Evolutionary conservation across 2,329 filamentous ascomycete genomes (phyloP), one percentile per base, ranked within the genome.

Genomic region (Tolypocladium nubicola): DNA sequence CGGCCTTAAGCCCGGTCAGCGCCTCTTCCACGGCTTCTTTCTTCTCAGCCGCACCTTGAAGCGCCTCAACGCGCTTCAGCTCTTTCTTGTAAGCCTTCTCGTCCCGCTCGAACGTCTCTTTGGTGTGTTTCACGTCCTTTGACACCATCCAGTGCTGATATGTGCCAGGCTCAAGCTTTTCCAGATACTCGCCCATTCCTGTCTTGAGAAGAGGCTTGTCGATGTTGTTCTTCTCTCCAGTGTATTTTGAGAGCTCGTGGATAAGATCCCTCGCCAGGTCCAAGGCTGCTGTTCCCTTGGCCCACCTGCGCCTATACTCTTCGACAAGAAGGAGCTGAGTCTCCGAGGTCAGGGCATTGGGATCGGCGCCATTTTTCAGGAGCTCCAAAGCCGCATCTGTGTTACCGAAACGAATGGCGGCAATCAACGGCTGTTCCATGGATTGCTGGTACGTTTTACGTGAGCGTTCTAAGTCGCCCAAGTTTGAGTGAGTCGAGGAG

Each of bases 361-460:
- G 78, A 68, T 92, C 80, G 4, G 80, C 87, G 1, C 88, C 88
- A 19, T 74, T 74, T 19, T 81, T 72, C 1, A 95, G 67, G 3
- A 95, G 76, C 45, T 79, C 73, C 4, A 82, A 64, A 1, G 82
- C 83, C 7, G 84, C 66, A 0, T 76, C 71, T 0, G 75, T 72
- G 41, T 65, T 63, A n/a, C 66, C 70, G 35, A 56, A 59, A 58
- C 63, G 82, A 65, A 72, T 78, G 16, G 90, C 89, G 4, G 77
- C 58, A 11, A 90, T 75, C 16, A 94, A 72, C 0, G 90, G 89
- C 64, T 93, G 89, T 56, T 81, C 75, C 13, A 80, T 65, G 1
- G 63, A 66, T 7, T 68, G 59, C 4, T 75, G 68, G 67, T 84
- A 89, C 0, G 63, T 62, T 1, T 70, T 68, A 57, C 78, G 70